Evolutionary conservation across 257 asterid species (phyloP).

Genomic region (Coffea canephora): DNA sequence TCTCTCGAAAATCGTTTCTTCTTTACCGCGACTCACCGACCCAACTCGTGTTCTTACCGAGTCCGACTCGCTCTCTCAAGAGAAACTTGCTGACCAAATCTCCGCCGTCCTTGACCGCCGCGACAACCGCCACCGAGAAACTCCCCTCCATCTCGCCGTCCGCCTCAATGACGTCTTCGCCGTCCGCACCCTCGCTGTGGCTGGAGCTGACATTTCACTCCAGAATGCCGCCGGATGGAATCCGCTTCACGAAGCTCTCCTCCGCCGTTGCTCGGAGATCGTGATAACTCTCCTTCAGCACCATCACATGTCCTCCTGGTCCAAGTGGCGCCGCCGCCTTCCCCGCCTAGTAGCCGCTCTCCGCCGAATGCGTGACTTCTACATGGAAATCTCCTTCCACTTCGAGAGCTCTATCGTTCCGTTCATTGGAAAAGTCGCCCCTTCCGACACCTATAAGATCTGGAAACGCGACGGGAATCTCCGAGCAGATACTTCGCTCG

Average conservation of each 20-base stretch:
- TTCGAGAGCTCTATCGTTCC: conserved; percentile 96
- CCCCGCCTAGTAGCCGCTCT: conserved; percentile 81
- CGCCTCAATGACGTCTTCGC: conserved; percentile 73
- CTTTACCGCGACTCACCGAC: conserved; percentile 55
- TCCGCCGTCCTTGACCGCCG: conserved; percentile 78
- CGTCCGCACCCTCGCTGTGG: conserved; percentile 54
- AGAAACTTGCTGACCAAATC: conserved; percentile 58
- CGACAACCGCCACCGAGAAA: conserved; percentile 66
- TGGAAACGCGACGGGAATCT: conserved; percentile 95
- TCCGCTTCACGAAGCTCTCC: conserved; percentile 82
- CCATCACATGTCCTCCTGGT: conserved; percentile 83
- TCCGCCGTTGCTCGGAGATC: conserved; percentile 72
- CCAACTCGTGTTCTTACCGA: conserved; percentile 53
- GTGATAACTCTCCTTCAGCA: conserved; percentile 64
- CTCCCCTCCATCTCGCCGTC: conserved; percentile 92
- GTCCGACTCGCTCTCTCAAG: conserved; percentile 63
- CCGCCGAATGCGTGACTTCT: conserved; percentile 89
- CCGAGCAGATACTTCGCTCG: conserved; percentile 87
- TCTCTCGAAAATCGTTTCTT: conserved; percentile 47
- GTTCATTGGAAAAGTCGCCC: conserved; percentile 85
- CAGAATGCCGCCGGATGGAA: conserved; percentile 96
- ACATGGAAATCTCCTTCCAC: conserved; percentile 92
- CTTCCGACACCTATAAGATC: conserved; percentile 90
- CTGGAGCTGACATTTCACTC: conserved; percentile 84
- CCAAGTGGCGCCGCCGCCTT: conserved; percentile 90